Evolutionary conservation across 1,139 yeast species (phyloP).

Genomic region (Taphrina confusa): DNA sequence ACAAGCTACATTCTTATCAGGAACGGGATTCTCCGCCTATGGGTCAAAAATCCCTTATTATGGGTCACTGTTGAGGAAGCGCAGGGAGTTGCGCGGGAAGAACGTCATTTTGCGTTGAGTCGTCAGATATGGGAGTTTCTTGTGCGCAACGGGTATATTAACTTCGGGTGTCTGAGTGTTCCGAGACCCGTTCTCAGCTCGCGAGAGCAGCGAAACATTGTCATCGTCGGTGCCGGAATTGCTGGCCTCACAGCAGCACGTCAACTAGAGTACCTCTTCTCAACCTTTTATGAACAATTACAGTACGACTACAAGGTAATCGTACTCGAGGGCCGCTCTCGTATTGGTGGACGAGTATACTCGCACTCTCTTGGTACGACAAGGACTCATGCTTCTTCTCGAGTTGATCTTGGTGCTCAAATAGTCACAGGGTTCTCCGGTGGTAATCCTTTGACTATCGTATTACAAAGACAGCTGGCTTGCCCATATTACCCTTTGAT

Average conservation of each 20-base stretch:
- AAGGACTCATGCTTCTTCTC: constrained; percentile 39
- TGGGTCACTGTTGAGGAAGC: constrained; percentile 51
- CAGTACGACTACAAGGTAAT: constrained; percentile 48
- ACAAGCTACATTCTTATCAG: constrained; percentile 51
- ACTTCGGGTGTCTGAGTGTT: constrained; percentile 50
- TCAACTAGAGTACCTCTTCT: constrained; percentile 48
- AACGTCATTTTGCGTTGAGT: constrained; percentile 49
- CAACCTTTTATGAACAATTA: constrained; percentile 45
- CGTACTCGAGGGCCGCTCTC: constrained; percentile 49
- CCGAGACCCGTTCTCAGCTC: constrained; percentile 35
- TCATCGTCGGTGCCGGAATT: constrained; percentile 51
- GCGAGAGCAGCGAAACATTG: constrained; percentile 41
- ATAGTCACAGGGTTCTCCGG: constrained; percentile 50
- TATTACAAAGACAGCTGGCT: constrained; percentile 50
- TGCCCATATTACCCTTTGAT: constrained; percentile 48
- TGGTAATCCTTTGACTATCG: constrained; percentile 51
- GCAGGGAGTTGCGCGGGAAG: constrained; percentile 51
- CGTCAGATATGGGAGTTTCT: constrained; percentile 52
- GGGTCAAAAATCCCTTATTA: constrained; percentile 52
- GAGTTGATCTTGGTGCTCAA: constrained; percentile 51
- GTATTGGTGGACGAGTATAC: constrained; percentile 52
- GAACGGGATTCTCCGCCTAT: constrained; percentile 51
- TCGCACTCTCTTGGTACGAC: constrained; percentile 45
- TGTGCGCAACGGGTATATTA: constrained; percentile 51
- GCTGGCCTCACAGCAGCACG: constrained; percentile 52